Percentiles rank a stretch among this genome's conserved stretches.
phyloP scores from a whole-genome alignment of 768 basidiomycete species.

The Tulasnella sp. region DNA sequence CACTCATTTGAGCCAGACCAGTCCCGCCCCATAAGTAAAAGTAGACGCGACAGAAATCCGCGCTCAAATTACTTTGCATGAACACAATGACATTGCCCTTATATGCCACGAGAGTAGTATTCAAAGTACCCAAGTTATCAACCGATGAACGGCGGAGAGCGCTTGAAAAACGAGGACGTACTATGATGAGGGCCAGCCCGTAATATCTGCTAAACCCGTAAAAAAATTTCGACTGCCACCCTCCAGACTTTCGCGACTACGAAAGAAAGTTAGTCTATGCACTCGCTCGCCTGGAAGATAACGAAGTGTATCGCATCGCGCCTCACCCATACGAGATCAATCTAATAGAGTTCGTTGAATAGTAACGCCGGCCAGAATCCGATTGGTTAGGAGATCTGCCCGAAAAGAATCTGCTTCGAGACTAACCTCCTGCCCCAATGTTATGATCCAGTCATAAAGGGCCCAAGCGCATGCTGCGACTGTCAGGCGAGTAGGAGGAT shows the following conservation, averaged over 20 bases:
- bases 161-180: neutral
- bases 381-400: neutral
- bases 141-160: no score
- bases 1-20: neutral
- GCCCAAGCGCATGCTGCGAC: slow-evolving; percentile 25
- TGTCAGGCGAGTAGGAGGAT: neutral
- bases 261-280: no score
- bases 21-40: neutral
- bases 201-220: neutral
- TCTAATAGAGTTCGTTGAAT: neutral
- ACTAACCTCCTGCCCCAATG: slow-evolving; percentile 23
- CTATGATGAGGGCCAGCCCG: neutral
- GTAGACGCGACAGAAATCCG: neutral
- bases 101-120: neutral
- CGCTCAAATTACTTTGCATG: neutral
- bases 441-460: slow-evolving; percentile 27
- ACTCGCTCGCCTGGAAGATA: neutral
- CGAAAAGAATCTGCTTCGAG: no score
- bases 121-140: neutral
- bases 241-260: neutral
- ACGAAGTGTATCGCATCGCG: neutral
- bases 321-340: neutral
- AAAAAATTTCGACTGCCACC: neutral
- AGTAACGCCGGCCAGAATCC: no score
- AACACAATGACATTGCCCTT: neutral